A percentile compares a stretch with the other conserved stretches of the same genome.
Evolutionary conservation across 192 early-diverging fungal genomes (phyloP).

Genomic region (Radiomyces spectabilis): DNA sequence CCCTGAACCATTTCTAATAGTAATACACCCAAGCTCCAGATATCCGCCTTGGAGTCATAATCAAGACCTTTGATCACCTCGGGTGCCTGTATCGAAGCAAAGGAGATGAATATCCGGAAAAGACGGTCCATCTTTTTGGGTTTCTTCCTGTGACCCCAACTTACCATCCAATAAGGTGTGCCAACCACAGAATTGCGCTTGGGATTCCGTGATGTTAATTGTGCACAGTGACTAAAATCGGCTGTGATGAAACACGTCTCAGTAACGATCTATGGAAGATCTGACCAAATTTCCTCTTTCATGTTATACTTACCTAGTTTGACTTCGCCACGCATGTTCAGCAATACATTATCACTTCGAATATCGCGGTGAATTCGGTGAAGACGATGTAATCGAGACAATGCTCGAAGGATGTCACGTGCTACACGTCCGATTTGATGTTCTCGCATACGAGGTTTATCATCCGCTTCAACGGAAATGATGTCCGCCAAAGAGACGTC

Average conservation of each 20-base stretch:
- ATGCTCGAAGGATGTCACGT: constrained; percentile 72
- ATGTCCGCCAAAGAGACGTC: constrained; percentile 96
- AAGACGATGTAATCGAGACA: constrained; percentile 68
- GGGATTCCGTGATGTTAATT: constrained; percentile 72
- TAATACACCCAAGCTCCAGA: constrained; percentile 94
- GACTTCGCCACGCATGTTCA: constrained; percentile 74
- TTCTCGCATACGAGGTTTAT: constrained; percentile 60
- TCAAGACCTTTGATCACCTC: constrained; percentile 89
- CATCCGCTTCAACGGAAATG: constrained; percentile 73
- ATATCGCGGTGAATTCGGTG: constrained; percentile 91
- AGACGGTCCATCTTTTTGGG: background rate
- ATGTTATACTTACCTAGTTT: constrained; percentile 54
- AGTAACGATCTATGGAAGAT: too few relatives aligned
- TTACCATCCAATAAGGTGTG: constrained; percentile 93
- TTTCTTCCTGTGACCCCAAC: background rate
- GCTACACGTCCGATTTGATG: constrained; percentile 88
- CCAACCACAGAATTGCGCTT: constrained; percentile 84
- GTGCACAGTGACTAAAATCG: constrained; percentile 95
- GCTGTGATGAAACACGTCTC: constrained; percentile 50
- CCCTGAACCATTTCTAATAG: constrained; percentile 95
- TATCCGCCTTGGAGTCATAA: constrained; percentile 87
- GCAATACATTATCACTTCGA: constrained; percentile 87
- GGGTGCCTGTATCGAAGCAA: constrained; percentile 50
- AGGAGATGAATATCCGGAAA: background rate
- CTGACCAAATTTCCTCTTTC: background rate